These are phyloP conservation scores for Talaromyces sp. DNA, from an alignment of 2,329 filamentous ascomycete species.

Conservation along the genomic window DNA sequence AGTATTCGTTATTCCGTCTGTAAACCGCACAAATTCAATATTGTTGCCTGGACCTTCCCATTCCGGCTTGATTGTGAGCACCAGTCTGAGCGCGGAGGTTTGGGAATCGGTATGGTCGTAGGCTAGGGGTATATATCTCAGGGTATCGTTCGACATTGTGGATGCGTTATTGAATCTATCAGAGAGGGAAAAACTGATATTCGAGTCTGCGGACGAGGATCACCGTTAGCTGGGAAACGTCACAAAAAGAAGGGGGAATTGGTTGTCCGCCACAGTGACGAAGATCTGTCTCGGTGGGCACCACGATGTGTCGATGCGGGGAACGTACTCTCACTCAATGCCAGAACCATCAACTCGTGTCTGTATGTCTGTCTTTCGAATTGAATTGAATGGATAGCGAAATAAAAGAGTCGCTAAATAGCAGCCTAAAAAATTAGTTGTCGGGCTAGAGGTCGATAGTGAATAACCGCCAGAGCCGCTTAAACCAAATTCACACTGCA, in stretches of 20 bases:
- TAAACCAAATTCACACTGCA: background rate
- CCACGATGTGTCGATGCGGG: conserved; percentile 3
- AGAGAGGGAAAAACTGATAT: no score
- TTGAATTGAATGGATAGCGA: background rate
- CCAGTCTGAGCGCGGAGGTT: conserved; percentile 72
- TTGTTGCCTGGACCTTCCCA: conserved; percentile 73
- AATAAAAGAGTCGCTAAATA: background rate
- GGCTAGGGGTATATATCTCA: conserved; percentile 64
- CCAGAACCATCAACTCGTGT: background rate
- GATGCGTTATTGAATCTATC: background rate
- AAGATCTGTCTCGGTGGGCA: background rate
- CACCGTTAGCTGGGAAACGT: background rate
- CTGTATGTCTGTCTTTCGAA: background rate
- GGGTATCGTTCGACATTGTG: conserved; percentile 21
- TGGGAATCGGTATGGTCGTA: conserved; percentile 77
- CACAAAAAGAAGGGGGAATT: background rate
- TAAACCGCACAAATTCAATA: conserved; percentile 86
- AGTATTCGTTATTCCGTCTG: conserved; percentile 97
- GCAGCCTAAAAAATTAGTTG: conserved; percentile 8
- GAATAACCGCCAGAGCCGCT: conserved; percentile 4
- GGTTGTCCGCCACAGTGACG: background rate
- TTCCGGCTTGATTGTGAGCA: conserved; percentile 75
- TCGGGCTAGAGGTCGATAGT: conserved; percentile 9
- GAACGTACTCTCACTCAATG: background rate
- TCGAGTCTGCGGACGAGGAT: background rate